Percentiles rank a stretch among this genome's conserved stretches.
These are phyloP conservation scores for Claviceps paspali DNA, from an alignment of 2,329 filamentous ascomycete species.

Conservation along the genomic window DNA sequence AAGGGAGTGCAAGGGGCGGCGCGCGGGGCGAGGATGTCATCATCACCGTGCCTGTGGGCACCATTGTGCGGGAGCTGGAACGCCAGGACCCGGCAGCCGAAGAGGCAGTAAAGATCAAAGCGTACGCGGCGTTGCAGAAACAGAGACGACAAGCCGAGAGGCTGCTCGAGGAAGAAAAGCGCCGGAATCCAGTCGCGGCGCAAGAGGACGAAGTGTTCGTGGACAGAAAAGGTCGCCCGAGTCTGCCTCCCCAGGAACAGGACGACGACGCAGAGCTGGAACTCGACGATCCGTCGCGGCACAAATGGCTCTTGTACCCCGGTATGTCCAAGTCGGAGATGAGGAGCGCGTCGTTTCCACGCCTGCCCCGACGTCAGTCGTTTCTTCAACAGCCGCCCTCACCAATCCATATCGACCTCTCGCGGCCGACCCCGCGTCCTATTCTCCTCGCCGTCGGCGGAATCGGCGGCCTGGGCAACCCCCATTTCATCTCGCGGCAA, in stretches of 20 bases:
- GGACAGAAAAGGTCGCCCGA: constrained; percentile 4
- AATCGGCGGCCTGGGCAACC: constrained; percentile 81
- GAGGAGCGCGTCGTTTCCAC: constrained; percentile 34
- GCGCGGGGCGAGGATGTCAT: constrained; percentile 74
- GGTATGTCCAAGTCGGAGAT: constrained; percentile 58
- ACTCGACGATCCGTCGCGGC: constrained; percentile 32
- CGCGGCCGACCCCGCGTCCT: constrained; percentile 63
- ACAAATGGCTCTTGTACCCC: constrained; percentile 80
- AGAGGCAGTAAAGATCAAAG: constrained; percentile 29
- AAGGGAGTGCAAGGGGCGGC: constrained; percentile 59
- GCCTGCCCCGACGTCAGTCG: constrained; percentile 34
- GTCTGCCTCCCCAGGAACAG: constrained; percentile 6
- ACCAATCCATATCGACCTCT: constrained; percentile 60
- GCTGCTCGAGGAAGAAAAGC: constrained; percentile 20
- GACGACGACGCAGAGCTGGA: constrained; percentile 24
- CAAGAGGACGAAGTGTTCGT: constrained; percentile 5
- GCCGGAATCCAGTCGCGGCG: constrained; percentile 6
- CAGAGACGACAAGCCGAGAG: constrained; percentile 16
- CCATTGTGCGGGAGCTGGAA: constrained; percentile 69
- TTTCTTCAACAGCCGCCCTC: constrained; percentile 52
- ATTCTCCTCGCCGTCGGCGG: constrained; percentile 78
- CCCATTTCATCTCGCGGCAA: constrained; percentile 74
- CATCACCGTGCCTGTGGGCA: constrained; percentile 84
- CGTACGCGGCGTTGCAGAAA: constrained; percentile 19
- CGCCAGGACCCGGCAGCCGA: constrained; percentile 63